A percentile compares a stretch with the other conserved stretches of the same genome.
Conservation (phyloP, 2,329 filamentous ascomycete species). For the Xylariaceae sp. region DNA sequence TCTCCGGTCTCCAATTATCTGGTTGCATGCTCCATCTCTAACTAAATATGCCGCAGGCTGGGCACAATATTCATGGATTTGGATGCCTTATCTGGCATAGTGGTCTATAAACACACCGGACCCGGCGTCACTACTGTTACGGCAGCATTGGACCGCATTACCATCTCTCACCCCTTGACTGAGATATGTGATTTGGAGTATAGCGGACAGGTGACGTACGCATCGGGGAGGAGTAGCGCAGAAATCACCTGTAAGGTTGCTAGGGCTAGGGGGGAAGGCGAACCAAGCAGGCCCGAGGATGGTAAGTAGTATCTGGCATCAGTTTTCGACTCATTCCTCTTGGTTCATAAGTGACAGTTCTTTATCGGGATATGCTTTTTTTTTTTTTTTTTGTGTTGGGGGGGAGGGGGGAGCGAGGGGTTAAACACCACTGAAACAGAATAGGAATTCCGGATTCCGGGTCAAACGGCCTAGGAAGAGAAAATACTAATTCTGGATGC, state of each 20-base stretch:
- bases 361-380: too few relatives aligned
- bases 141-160: constrained; percentile 53
- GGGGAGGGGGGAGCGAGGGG: too few relatives aligned
- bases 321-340: too few relatives aligned
- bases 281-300: constrained; percentile 50
- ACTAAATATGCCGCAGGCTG: constrained; percentile 46
- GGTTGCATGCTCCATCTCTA: not conserved
- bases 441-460: not conserved
- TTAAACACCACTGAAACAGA: not conserved
- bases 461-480: not conserved
- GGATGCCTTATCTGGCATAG: constrained; percentile 74
- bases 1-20: constrained; percentile 30
- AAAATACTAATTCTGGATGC: not conserved
- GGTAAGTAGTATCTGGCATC: not conserved
- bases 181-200: constrained; percentile 80
- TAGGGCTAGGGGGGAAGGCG: constrained; percentile 63
- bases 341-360: too few relatives aligned
- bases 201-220: constrained; percentile 65
- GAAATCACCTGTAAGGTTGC: constrained; percentile 76
- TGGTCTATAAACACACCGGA: constrained; percentile 71
- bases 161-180: constrained; percentile 68
- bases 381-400: too few relatives aligned
- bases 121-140: constrained; percentile 55
- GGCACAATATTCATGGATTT: constrained; percentile 80
- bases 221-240: constrained; percentile 72